Evolutionary conservation across 306 rosid species (phyloP).

Genomic region (Vigna unguiculata): DNA sequence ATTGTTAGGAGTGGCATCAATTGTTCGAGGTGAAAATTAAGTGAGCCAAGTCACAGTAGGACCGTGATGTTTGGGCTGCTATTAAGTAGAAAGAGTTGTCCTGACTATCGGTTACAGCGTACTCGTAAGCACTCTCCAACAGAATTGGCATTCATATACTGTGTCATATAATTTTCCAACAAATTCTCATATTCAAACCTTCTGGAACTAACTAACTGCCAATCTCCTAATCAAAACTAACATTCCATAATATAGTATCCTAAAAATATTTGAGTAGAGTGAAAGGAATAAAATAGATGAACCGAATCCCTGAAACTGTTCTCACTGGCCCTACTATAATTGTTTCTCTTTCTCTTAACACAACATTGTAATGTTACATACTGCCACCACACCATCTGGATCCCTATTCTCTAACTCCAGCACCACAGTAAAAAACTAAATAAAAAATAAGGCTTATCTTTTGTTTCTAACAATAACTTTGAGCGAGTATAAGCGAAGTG

Average conservation of each 20-base stretch:
- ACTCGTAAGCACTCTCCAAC: no score
- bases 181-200: not conserved
- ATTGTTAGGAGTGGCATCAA: no score
- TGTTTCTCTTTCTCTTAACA: not conserved
- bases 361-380: not conserved
- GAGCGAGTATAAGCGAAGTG: not conserved
- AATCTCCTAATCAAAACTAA: not conserved
- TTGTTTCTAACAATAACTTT: slow-evolving; percentile 16
- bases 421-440: slow-evolving; percentile 2
- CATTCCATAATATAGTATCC: not conserved
- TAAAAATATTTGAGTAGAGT: not conserved
- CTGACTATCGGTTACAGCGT: no score
- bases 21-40: no score
- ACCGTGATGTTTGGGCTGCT: no score
- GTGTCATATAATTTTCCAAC: not conserved
- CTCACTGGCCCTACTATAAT: not conserved
- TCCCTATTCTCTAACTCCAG: not conserved
- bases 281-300: not conserved
- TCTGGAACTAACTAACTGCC: slow-evolving; percentile 13
- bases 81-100: no score
- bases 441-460: not conserved
- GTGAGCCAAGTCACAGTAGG: no score
- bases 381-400: not conserved
- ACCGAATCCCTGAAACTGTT: not conserved
- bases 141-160: not conserved